Evolutionary conservation across 306 rosid species (phyloP), one percentile per base, ranked within the genome.

Genomic region (Acacia confusa): DNA sequence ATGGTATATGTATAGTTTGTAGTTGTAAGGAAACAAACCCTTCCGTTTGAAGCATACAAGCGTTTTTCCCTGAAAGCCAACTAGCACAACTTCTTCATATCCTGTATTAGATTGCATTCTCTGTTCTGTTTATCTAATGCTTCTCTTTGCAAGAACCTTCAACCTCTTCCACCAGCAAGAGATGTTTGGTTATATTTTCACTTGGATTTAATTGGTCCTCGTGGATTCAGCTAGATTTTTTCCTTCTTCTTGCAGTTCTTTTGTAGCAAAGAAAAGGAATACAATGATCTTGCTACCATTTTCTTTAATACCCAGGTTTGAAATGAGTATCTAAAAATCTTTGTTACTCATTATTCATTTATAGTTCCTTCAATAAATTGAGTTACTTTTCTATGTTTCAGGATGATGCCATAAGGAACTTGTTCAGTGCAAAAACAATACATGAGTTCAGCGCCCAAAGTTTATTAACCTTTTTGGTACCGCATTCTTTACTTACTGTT

Each of bases 321-420:
- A 36, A 64, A 13, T 70, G 75, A 84, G 71, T 45, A 25, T 71
- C 71, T 41, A 36, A 50, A 32, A 66, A 74, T 34, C 64, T 38
- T 75, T 45, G 25, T 79, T 53, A 6, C 20, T 28, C 78, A 48
- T 66, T 63, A 82, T 82, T 30, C 78, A 25, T 48, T 84, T 60
- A 44, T 65, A 55, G 66, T 71, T 72, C 15, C 74, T 76, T 44
- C 57, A 25, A 16, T 45, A 69, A 36, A 52, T 44, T 15, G 79
- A 74, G 68, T 82, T 75, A 27, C 70, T 55, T 74, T 66, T 71
- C 67, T 82, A 2, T 74, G 82, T 84, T 76, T 76, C 93, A 95
- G 98, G 99, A 95, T 88, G 99, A 95, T 78, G 99, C 99, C 66
- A 95, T 95, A 80, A 92, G 99, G 90, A 95, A 95, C 84, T 87